Evolutionary conservation across 176 grass and related monocot genomes (phyloP), one percentile per base, ranked within the genome.

Genomic region (Avena atlantica): DNA sequence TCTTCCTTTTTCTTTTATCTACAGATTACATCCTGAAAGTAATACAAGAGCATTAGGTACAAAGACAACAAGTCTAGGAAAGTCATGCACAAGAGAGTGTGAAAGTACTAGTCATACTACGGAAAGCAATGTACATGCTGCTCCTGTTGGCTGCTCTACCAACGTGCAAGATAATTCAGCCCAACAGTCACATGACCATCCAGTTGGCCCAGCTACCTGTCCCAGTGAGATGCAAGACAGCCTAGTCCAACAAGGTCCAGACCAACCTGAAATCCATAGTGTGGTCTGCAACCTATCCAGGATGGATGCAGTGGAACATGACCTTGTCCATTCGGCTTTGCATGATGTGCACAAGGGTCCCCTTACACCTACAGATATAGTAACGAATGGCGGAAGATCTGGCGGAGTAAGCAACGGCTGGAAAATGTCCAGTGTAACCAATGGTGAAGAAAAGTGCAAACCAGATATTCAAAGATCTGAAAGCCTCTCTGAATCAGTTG

Each of bases 21-120:
- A 81, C 84, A 98, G 95, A 85, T 93, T 85, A 86, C 92, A 93
- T 80, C 69, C 37, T 87, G 91, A 88, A 67, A 95, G 21, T 51
- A 86, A 77, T 64, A 92, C 65, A 78, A 78, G 62, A 83, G 74
- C 80, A 79, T 82, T 81, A 89, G 72, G 65, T 79, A 72, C 63
- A 31, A 92, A 91, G 67, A 2, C 69, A 86, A 70, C 62, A 77
- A 84, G 50, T 70, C 63, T 60, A 83, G 89, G 76, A 50, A 88
- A 84, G 47, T 60, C 79, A 50, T 61, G 78, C 66, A 40, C 60
- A 64, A 62, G 78, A 42, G 86, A 70, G 42, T 65, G 50, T 83
- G 65, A 53, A 78, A 84, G 53, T 56, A 48, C 67, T 47, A 75
- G 56, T 8, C 15, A 51, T 9, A 16, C 66, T 48, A 21, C 64